Conservation (phyloP, 2,329 filamentous ascomycete species). For the Penicillium sp. region DNA sequence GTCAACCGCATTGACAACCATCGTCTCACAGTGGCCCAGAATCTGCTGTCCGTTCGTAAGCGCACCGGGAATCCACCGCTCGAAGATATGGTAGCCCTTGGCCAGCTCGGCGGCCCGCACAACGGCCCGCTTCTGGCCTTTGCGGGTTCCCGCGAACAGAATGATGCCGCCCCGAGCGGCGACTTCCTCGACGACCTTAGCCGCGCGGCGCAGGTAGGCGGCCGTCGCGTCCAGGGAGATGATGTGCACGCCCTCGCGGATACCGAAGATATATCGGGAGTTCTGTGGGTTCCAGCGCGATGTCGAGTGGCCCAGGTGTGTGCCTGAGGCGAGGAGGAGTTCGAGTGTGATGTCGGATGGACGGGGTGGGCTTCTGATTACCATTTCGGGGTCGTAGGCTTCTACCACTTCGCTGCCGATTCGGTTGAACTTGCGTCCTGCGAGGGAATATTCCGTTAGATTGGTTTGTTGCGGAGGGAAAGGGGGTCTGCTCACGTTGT, state of each 20-base stretch:
- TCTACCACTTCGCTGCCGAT: constrained; percentile 31
- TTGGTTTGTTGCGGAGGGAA: neutral
- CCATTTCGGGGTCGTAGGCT: constrained; percentile 33
- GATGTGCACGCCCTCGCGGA: constrained; percentile 85
- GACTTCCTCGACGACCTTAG: constrained; percentile 87
- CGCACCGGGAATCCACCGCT: constrained; percentile 85
- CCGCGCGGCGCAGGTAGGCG: constrained; percentile 84
- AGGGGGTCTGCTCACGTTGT: constrained; percentile 24
- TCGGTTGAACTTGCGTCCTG: constrained; percentile 33
- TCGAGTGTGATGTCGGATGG: constrained; percentile 84
- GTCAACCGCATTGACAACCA: constrained; percentile 77
- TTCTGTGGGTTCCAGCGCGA: constrained; percentile 94
- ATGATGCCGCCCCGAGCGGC: constrained; percentile 78
- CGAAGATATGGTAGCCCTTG: constrained; percentile 81
- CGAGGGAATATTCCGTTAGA: neutral
- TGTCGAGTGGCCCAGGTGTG: constrained; percentile 85
- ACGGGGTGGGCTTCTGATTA: constrained; percentile 66
- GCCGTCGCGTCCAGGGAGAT: constrained; percentile 88
- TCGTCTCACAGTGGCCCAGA: constrained; percentile 65
- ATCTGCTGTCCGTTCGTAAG: constrained; percentile 94
- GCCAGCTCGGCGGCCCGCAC: constrained; percentile 77
- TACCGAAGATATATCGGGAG: constrained; percentile 88
- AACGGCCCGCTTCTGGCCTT: constrained; percentile 76
- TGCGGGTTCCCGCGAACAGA: constrained; percentile 84
- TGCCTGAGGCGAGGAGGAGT: constrained; percentile 81